Percentiles rank a stretch among this genome's conserved stretches.
phyloP scores from a whole-genome alignment of 2,329 filamentous ascomycete species.

The Cordyceps tenuipes region DNA sequence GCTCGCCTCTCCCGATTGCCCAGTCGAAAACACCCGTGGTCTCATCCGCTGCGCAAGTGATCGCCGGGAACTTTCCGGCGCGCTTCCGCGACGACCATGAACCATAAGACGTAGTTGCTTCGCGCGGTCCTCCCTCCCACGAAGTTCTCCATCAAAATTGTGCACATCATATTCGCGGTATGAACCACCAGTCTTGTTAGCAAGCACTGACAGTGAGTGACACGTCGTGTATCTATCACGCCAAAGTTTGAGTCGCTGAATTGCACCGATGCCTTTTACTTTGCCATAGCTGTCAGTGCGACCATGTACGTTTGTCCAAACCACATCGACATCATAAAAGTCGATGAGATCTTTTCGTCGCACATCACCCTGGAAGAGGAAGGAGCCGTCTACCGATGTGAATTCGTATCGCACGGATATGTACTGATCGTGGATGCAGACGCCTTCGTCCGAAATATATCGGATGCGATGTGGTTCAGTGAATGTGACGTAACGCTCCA shows the following conservation, averaged over 20 bases:
- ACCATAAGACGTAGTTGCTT: constrained; percentile 37
- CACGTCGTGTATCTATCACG: constrained; percentile 38
- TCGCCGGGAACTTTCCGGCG: constrained; percentile 27
- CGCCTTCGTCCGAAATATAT: constrained; percentile 38
- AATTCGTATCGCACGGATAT: constrained; percentile 44
- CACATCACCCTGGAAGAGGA: constrained; percentile 41
- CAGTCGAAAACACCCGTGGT: constrained; percentile 27
- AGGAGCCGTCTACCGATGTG: constrained; percentile 37
- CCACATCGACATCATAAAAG: constrained; percentile 44
- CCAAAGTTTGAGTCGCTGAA: constrained; percentile 46
- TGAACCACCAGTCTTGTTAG: constrained; percentile 36
- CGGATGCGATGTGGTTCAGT: constrained; percentile 39
- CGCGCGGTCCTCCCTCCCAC: constrained; percentile 37
- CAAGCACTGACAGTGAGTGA: constrained; percentile 40
- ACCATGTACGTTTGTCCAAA: constrained; percentile 42
- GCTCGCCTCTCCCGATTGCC: constrained; percentile 16
- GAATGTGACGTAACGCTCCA: constrained; percentile 42
- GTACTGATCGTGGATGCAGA: constrained; percentile 39
- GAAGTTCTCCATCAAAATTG: constrained; percentile 38
- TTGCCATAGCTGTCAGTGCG: constrained; percentile 43
- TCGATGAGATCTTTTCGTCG: constrained; percentile 39
- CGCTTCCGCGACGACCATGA: constrained; percentile 32
- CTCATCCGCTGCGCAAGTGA: constrained; percentile 36
- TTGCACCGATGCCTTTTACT: constrained; percentile 41
- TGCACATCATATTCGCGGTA: constrained; percentile 42